Evolutionary conservation across 768 basidiomycete species (phyloP), one percentile per base, ranked within the genome.

Genomic region (Kwoniella europaea): DNA sequence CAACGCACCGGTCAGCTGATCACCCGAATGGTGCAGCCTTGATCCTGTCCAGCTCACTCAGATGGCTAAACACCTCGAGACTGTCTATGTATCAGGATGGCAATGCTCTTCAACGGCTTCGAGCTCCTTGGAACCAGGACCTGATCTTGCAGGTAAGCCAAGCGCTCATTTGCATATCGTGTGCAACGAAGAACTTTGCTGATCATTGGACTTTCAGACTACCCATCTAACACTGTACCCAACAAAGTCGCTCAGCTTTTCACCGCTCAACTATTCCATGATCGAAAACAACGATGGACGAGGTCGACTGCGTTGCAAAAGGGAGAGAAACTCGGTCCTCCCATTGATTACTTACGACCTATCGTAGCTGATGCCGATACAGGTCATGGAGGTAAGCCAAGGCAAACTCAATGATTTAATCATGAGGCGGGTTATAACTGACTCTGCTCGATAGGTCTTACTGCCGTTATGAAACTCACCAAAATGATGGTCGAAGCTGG

Each of bases 401-500:
- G 1, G 27, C 27, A 27, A 27, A 27, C 27, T 27, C 27, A 27
- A 27, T 27, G 27, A 27, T 27, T 27, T 2, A 27, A 27, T 27
- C 27, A 27, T 27, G 27, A 27, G 3, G 27, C 27, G 27, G 27
- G 27, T 1, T 27, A 27, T 27, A 27, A 3, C 27, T 71, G 5
- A 63, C 52, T 9, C 44, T 9, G 15, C n/a, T 53, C 0, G 12
- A 12, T 54, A 78, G 96, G 96, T 72, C 86, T 98, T 76, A 98
- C 95, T n/a, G 94, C 97, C 18, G 90, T 93, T 71, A 96, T 98
- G 93, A 98, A 98, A 86, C 89, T 99, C 71, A 89, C 97, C 69
- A 99, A 99, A 86, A 90, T 99, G 88, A 98, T 99, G 82, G 94
- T 98, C 74, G 97, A 99, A 86, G 92, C 94, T 78, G 96, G 97